phyloP scores from a whole-genome alignment of 139 green algal species.

The Trebouxia sp. region DNA sequence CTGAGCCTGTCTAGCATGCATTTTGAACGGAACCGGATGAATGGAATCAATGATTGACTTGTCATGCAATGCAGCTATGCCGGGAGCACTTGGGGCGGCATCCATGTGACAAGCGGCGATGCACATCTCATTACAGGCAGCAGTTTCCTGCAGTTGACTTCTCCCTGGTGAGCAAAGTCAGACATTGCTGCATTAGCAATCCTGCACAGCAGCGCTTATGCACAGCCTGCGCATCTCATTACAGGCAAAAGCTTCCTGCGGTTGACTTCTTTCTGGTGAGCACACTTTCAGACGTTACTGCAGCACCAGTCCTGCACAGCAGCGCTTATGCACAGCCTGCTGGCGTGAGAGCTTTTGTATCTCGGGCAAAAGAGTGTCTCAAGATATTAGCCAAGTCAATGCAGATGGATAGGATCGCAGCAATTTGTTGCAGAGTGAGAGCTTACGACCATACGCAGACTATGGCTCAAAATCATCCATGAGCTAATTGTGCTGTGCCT shows the following conservation, averaged over 20 bases:
- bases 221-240: neutral
- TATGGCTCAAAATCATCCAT: no score
- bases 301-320: neutral
- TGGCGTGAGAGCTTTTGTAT: no score
- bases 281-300: neutral
- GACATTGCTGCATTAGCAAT: neutral
- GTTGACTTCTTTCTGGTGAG: conserved; percentile 53
- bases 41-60: no score
- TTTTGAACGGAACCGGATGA: no score
- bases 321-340: neutral
- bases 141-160: conserved; percentile 59
- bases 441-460: no score
- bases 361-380: no score
- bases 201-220: neutral
- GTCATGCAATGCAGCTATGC: conserved; percentile 25
- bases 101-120: conserved; percentile 52
- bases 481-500: no score
- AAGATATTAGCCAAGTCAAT: no score
- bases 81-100: conserved; percentile 56
- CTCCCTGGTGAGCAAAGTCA: conserved; percentile 31
- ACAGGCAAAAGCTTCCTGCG: conserved; percentile 40
- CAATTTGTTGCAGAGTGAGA: no score
- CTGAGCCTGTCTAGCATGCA: no score
- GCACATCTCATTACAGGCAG: conserved; percentile 9
- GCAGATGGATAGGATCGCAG: no score